phyloP scores from a whole-genome alignment of 305 asterid genomes.

The Salvia sclarea region DNA sequence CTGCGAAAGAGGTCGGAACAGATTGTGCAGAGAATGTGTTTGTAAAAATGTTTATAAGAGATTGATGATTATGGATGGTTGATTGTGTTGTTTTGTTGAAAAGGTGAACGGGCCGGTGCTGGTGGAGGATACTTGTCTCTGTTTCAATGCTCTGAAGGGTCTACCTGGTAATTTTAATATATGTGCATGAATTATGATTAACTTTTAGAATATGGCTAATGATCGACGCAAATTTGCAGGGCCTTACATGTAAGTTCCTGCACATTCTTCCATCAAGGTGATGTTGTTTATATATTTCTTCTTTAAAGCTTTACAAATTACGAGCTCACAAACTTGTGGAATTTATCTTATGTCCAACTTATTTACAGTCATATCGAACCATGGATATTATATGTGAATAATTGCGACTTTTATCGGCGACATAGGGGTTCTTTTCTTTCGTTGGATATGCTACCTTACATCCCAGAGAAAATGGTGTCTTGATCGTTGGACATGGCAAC shows the following conservation, averaged over 20 bases:
- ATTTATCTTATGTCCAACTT: too few relatives aligned
- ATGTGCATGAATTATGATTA: not conserved
- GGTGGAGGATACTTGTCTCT: conserved; percentile 98
- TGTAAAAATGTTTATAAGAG: conserved; percentile 36
- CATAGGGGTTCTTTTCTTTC: not conserved
- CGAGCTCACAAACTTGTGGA: conserved; percentile 23
- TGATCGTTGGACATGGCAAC: not conserved
- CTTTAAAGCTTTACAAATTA: not conserved
- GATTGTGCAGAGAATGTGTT: conserved; percentile 25
- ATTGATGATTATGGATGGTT: conserved; percentile 7
- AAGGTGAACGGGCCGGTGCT: conserved; percentile 96
- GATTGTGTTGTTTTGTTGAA: conserved; percentile 15
- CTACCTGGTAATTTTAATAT: conserved; percentile 66
- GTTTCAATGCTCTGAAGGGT: conserved; percentile 93
- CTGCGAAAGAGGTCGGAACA: conserved; percentile 72
- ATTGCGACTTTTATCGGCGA: conserved; percentile 20
- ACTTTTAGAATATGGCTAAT: conserved; percentile 30
- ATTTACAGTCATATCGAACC: not conserved
- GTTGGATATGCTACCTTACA: not conserved
- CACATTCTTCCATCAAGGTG: conserved; percentile 40
- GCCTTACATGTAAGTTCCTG: conserved; percentile 89
- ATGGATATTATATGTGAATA: not conserved
- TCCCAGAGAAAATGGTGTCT: not conserved
- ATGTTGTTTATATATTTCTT: conserved; percentile 7
- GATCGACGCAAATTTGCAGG: conserved; percentile 54